Base-by-base conservation (phyloP, 1,284 basidiomycete genomes). In the Coniferiporia sulphurascens region DNA sequence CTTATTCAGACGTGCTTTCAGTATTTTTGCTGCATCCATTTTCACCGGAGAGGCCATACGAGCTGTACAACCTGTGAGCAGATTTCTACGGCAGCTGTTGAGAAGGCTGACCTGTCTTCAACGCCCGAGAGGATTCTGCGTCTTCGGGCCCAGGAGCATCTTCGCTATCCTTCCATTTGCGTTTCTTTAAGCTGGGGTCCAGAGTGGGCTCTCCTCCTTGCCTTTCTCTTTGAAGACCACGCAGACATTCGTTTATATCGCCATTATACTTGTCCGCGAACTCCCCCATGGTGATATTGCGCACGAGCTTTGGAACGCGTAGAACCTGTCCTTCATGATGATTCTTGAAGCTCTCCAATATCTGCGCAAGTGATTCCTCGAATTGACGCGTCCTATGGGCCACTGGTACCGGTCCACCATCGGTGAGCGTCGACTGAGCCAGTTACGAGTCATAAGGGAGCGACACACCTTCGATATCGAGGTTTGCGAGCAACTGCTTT, bases 211-310 rank as follows among this genome's bases (percentile, higher is more conserved):
- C 72, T 52, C 73, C 72, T 32, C 74, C 63, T 48, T 71, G 65
- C 56, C 74, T 75, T 58, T 85, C 83, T 66, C 78, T 83, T 71
- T 86, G 86, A 55, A 84, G 71, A 9, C 82, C 86, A 62, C 82
- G 78, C 59, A 89, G 71, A 48, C 85, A 86, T 10, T 79, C 80
- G 65, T 88, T 83, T 19, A 89, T 75, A 65, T 89, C 83, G 1
- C 87, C 89, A 54, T 85, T 77, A 70, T 91, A 91, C 67, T 87
- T 89, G 56, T 84, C 83, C 27, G 79, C 81, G 70, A 92, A 90
- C 52, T 91, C 88, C 54, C 80, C 80, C 78, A 92, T 83, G 13
- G 84, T 83, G 68, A 91, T 82, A 35, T 73, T 74, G 46, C 88
- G 81, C 21, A 91, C 83, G 64, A 85, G 80, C 65, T 84, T 87